Percentiles rank a stretch among this genome's conserved stretches.
Conservation (phyloP, 345 rosid genomes). For the Populus euphratica region DNA sequence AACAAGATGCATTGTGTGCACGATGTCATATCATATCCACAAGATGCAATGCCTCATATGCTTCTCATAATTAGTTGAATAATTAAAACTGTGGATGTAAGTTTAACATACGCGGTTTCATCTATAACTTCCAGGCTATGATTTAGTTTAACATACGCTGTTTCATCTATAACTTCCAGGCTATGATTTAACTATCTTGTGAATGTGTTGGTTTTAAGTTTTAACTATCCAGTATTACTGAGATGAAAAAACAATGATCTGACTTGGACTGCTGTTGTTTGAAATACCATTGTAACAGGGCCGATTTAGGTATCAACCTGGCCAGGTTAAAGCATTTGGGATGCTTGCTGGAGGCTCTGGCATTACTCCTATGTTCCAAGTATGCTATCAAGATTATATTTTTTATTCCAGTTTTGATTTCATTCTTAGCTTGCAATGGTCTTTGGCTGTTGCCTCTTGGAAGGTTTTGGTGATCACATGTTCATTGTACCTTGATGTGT, state of each 20-base stretch:
- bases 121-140: neutral
- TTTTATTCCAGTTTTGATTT: neutral
- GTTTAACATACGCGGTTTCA: too few species aligned
- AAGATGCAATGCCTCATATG: too few species aligned
- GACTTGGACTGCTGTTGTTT: neutral
- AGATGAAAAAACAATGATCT: neutral
- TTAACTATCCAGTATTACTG: neutral
- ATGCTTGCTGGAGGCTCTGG: slow-evolving; percentile 99
- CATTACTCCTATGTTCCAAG: slow-evolving; percentile 99
- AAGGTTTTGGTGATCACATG: neutral
- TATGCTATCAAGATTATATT: slow-evolving; percentile 21
- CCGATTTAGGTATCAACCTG: slow-evolving; percentile 83
- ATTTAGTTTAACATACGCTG: neutral
- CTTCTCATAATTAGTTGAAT: too few species aligned
- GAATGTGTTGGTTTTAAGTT: neutral
- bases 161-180: too few species aligned
- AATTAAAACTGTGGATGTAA: too few species aligned
- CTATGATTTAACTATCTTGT: neutral
- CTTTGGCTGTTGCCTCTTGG: neutral
- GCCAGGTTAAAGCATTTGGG: slow-evolving; percentile 88
- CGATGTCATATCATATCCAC: neutral
- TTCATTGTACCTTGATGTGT: slow-evolving; percentile 14
- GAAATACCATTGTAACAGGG: slow-evolving; percentile 49
- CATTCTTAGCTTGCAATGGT: neutral
- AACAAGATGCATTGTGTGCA: neutral